Evolutionary conservation across 2,329 filamentous ascomycete species (phyloP).

Genomic region (Golovinomyces cichoracearum): DNA sequence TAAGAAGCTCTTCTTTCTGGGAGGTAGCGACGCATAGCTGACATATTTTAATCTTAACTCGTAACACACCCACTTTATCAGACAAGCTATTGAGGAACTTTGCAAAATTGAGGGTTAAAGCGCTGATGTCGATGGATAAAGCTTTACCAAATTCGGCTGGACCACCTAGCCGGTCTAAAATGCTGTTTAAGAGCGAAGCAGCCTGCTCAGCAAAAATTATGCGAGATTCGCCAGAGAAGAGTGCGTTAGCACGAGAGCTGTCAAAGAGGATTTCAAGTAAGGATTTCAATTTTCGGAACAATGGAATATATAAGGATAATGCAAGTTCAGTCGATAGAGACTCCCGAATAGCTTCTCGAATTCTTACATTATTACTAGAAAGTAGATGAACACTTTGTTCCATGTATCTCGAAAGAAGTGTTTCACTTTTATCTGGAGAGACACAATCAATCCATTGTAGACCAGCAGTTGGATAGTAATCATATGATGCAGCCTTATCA

Average conservation of each 20-base stretch:
- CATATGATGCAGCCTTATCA: constrained; percentile 26
- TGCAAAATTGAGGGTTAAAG: constrained; percentile 37
- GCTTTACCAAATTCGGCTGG: constrained; percentile 35
- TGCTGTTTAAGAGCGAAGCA: constrained; percentile 32
- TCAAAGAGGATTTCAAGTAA: constrained; percentile 38
- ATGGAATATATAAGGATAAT: constrained; percentile 30
- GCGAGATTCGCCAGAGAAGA: constrained; percentile 30
- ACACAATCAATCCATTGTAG: constrained; percentile 34
- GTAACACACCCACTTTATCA: constrained; percentile 28
- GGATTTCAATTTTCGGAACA: constrained; percentile 38
- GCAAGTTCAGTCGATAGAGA: constrained; percentile 40
- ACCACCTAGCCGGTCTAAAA: constrained; percentile 38
- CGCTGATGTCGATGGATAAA: constrained; percentile 36
- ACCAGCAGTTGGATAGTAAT: constrained; percentile 30
- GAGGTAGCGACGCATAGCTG: constrained; percentile 39
- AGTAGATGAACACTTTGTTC: constrained; percentile 38
- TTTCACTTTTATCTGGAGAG: constrained; percentile 31
- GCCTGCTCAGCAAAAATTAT: constrained; percentile 43
- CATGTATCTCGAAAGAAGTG: constrained; percentile 33
- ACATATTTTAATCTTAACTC: constrained; percentile 44
- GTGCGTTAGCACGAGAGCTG: constrained; percentile 24
- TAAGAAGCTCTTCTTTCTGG: constrained; percentile 40
- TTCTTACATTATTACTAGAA: constrained; percentile 34
- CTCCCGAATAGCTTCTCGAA: constrained; percentile 40
- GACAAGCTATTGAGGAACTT: constrained; percentile 35